Evolutionary conservation across 805 yeast genomes (phyloP).

Genomic region (Saccharomycopsis capsularis): DNA sequence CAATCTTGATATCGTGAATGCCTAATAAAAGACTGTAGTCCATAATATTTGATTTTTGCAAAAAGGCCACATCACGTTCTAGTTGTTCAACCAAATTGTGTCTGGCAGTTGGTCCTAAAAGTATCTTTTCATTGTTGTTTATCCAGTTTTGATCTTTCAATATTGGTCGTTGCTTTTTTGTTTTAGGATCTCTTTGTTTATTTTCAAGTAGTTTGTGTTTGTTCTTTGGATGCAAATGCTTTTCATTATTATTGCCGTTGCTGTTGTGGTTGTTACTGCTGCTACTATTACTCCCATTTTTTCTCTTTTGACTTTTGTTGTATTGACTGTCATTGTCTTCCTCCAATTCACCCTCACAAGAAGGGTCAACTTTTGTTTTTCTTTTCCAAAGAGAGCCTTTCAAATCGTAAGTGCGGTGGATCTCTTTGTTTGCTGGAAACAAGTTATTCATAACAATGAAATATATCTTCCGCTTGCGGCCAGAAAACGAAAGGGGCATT

Average conservation of each 20-base stretch:
- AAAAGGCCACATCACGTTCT: constrained; percentile 62
- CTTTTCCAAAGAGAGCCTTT: constrained; percentile 92
- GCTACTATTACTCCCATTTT: constrained; percentile 46
- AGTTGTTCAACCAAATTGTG: constrained; percentile 60
- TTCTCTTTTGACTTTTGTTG: constrained; percentile 28
- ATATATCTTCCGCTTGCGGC: constrained; percentile 65
- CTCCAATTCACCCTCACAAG: background rate
- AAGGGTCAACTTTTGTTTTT: constrained; percentile 34
- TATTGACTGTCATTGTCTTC: background rate
- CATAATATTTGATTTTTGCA: constrained; percentile 80
- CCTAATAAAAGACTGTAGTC: constrained; percentile 91
- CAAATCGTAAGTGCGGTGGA: constrained; percentile 80
- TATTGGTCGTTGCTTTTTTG: constrained; percentile 35
- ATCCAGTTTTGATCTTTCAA: constrained; percentile 88
- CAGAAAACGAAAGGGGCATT: constrained; percentile 58
- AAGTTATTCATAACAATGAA: constrained; percentile 95
- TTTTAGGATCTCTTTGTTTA: background rate
- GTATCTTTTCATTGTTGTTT: constrained; percentile 53
- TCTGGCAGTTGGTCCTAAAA: constrained; percentile 67
- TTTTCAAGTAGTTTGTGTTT: constrained; percentile 9
- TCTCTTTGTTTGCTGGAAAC: constrained; percentile 87
- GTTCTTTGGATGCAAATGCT: too few relatives aligned
- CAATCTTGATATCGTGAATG: constrained; percentile 37
- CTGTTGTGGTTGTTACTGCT: background rate
- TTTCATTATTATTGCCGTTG: constrained; percentile 25